Evolutionary conservation across 768 basidiomycete species (phyloP).

Genomic region (Lactarius sanguifluus): DNA sequence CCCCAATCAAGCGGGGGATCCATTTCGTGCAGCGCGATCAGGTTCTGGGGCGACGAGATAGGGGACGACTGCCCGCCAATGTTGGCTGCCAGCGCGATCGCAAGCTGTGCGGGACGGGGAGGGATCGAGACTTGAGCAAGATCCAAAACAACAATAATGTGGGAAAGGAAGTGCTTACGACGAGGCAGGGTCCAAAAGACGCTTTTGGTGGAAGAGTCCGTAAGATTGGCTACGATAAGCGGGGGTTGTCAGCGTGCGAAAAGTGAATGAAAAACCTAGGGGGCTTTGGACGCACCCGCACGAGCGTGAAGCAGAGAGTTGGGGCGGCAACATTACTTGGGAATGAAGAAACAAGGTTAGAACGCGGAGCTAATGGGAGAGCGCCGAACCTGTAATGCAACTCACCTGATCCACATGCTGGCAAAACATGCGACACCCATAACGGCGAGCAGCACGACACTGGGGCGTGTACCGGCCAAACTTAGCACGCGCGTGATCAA

Average conservation of each 20-base stretch:
- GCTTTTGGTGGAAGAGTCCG: slow-evolving; percentile 86
- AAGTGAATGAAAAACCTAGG: neutral
- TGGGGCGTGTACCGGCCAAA: slow-evolving; percentile 86
- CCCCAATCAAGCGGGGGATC: slow-evolving; percentile 83
- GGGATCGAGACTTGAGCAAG: neutral
- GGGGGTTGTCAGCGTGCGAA: slow-evolving; percentile 18
- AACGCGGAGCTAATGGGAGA: neutral
- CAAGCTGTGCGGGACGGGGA: slow-evolving; percentile 54
- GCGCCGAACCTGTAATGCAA: slow-evolving; percentile 4
- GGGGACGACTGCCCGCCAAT: slow-evolving; percentile 97
- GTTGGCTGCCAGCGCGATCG: slow-evolving; percentile 96
- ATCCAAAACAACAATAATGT: neutral
- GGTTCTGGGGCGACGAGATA: slow-evolving; percentile 96
- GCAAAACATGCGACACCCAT: slow-evolving; percentile 98
- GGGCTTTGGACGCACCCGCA: slow-evolving; percentile 59
- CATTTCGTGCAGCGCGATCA: slow-evolving; percentile 90
- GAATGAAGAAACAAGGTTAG: slow-evolving; percentile 4
- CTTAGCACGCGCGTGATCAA: slow-evolving; percentile 88
- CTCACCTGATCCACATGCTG: slow-evolving; percentile 97
- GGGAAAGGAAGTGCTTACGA: slow-evolving; percentile 55
- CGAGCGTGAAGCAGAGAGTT: slow-evolving; percentile 93
- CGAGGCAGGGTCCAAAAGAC: slow-evolving; percentile 84
- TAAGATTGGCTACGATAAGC: slow-evolving; percentile 73
- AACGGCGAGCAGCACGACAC: slow-evolving; percentile 84
- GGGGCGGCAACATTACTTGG: slow-evolving; percentile 94